Percentiles rank a stretch among this genome's conserved stretches.
phyloP scores from a whole-genome alignment of 2,329 filamentous ascomycete species.

The Paecilomyces variotii region DNA sequence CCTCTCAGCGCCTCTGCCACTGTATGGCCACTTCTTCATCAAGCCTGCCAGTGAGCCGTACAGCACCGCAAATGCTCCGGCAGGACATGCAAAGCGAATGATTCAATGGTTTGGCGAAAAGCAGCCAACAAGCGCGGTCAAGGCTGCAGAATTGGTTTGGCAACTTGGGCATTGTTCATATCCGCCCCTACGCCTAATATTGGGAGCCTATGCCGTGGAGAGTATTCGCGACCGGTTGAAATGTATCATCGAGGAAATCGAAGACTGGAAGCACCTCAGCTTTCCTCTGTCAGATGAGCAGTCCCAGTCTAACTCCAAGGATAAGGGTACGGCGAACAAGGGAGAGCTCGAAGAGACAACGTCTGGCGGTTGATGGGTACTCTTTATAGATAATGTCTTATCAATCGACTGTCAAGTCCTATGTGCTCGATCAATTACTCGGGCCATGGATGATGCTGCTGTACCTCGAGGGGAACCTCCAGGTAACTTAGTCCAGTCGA shows the following conservation, averaged over 20 bases:
- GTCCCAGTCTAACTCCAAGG: constrained; percentile 2
- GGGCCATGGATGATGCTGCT: neutral
- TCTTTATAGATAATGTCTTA: neutral
- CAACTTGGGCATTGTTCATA: constrained; percentile 91
- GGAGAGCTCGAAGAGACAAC: constrained; percentile 1
- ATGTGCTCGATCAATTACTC: neutral
- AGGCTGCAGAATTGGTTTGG: constrained; percentile 90
- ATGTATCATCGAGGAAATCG: constrained; percentile 88
- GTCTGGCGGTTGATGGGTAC: neutral
- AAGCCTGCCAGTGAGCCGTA: constrained; percentile 81
- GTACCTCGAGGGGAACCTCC: neutral
- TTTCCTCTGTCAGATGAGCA: constrained; percentile 44
- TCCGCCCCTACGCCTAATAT: constrained; percentile 74
- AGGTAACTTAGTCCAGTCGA: neutral
- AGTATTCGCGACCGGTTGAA: constrained; percentile 84
- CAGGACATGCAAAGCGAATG: constrained; percentile 81
- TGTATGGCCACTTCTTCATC: constrained; percentile 88
- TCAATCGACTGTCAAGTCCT: neutral
- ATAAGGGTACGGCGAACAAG: neutral
- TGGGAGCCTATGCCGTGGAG: constrained; percentile 92
- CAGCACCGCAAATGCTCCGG: constrained; percentile 65
- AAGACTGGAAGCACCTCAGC: constrained; percentile 85
- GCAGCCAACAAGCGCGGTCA: constrained; percentile 86
- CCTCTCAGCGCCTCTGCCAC: constrained; percentile 52
- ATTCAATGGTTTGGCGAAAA: constrained; percentile 90